Base-by-base conservation (phyloP, 306 rosid genomes). In the Trifolium subterraneum region DNA sequence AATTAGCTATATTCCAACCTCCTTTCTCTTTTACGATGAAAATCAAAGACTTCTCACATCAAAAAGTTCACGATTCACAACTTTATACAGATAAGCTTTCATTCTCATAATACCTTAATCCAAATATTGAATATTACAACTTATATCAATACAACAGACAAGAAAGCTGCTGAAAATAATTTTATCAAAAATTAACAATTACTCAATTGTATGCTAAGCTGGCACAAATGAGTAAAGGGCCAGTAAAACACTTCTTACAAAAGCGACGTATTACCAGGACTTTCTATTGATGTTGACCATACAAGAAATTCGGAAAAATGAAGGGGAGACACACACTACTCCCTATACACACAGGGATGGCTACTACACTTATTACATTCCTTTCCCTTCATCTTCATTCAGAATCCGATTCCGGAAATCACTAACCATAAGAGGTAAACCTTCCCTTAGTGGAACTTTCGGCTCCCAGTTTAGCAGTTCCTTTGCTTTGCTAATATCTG, bases 391-490 rank as follows among this genome's bases (percentile, higher is more conserved):
- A 13, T 90, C 93, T 85, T 92, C 99, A 45, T 90, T 95, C 84
- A 95, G 82, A 85, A 95, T 95, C 69, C 98, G 98, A 78, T 92
- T 88, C 64, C 84, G 96, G 86, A 95, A 95, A 84, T 95, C 98
- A 73, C 75, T 85, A 73, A 95, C 99, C 99, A 95, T 95, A 18
- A 88, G 93, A 51, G 99, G 99, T 70, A 95, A 79, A 50, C 99
- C 99, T 81, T 95, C 90, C 82, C 89, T 90, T 44, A 95, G 88
- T 1, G 99, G 60, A 58, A 95, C 8, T 77, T 87, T 88, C 14
- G 98, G 99, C 81, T 87, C 89, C 99, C 99, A 95, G 92, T 88
- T 92, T 82, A 95, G 85, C 27, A 90, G 85, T 42, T 90, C 91
- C 87, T 90, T 95, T 27, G 99, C 99, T 87, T 88, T 95, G 88